Evolutionary conservation across 2,329 filamentous ascomycete genomes (phyloP).

Genomic region (Ophiostoma quercus): DNA sequence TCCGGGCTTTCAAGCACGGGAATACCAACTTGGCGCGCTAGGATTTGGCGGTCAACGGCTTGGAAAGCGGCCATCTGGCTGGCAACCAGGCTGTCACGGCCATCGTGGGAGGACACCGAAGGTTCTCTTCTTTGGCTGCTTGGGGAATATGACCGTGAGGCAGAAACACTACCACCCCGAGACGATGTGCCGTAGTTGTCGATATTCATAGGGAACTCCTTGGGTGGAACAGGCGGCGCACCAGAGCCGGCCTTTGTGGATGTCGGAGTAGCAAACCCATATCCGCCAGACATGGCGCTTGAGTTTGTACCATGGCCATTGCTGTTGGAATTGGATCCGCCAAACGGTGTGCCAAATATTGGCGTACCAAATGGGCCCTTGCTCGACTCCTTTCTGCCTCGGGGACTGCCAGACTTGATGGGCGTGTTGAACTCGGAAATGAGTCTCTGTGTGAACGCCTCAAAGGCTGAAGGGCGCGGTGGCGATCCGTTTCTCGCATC

Average conservation of each 20-base stretch:
- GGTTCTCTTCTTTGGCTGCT: slow-evolving; percentile 32
- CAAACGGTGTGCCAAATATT: neutral
- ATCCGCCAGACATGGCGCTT: slow-evolving; percentile 27
- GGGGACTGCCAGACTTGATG: slow-evolving; percentile 46
- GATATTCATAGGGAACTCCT: slow-evolving; percentile 38
- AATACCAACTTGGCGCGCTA: slow-evolving; percentile 50
- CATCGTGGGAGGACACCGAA: slow-evolving; percentile 29
- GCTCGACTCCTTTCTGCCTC: slow-evolving; percentile 43
- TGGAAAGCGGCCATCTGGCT: slow-evolving; percentile 57
- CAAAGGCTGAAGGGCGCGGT: slow-evolving; percentile 50
- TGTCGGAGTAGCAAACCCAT: slow-evolving; percentile 33
- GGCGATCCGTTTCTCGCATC: slow-evolving; percentile 49
- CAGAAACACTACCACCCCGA: slow-evolving; percentile 28
- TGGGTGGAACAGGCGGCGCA: slow-evolving; percentile 36
- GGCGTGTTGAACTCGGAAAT: slow-evolving; percentile 55
- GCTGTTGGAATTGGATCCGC: neutral
- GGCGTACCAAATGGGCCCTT: slow-evolving; percentile 13
- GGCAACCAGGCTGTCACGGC: slow-evolving; percentile 36
- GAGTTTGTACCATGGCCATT: neutral
- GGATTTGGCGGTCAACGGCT: slow-evolving; percentile 59
- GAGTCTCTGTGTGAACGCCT: slow-evolving; percentile 58
- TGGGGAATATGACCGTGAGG: slow-evolving; percentile 41
- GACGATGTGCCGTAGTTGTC: slow-evolving; percentile 34
- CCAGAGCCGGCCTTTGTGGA: slow-evolving; percentile 31
- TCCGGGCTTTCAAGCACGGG: slow-evolving; percentile 31